Evolutionary conservation across 805 yeast species (phyloP).

Genomic region (Wickerhamiella azyma): DNA sequence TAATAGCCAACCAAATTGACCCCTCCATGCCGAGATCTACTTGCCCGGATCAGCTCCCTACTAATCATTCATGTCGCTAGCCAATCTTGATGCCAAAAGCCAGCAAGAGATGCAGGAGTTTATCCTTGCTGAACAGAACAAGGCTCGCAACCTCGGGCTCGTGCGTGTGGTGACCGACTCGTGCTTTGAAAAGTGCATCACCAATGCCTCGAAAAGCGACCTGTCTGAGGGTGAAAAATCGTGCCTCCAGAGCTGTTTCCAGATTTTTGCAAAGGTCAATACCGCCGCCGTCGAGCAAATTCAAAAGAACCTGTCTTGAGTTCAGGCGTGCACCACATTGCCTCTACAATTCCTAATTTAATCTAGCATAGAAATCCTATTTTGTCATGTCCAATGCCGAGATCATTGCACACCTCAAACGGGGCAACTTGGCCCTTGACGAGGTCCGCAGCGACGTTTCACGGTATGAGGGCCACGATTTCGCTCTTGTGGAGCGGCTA

Average conservation of each 20-base stretch:
- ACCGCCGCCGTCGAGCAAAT: constrained; percentile 57
- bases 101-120: constrained; percentile 62
- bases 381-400: not conserved
- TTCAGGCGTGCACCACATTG: not conserved
- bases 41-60: not conserved
- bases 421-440: not conserved
- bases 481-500: constrained; percentile 1
- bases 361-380: not conserved
- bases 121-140: constrained; percentile 70
- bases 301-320: not conserved
- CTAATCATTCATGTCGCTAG: not conserved
- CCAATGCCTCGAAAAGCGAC: constrained; percentile 27
- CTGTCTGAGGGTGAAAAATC: constrained; percentile 48
- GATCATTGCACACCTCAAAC: not conserved
- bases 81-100: constrained; percentile 46
- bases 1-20: too few relatives aligned
- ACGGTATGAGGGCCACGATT: constrained; percentile 3
- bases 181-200: constrained; percentile 80
- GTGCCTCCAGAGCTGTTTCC: constrained; percentile 70
- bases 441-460: not conserved
- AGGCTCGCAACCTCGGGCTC: constrained; percentile 52
- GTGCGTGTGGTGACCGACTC: constrained; percentile 40
- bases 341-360: not conserved
- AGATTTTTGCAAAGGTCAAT: constrained; percentile 77
- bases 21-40: too few relatives aligned